Base-by-base conservation (phyloP, 164 flowering plant species). In the Berberis thunbergii region DNA sequence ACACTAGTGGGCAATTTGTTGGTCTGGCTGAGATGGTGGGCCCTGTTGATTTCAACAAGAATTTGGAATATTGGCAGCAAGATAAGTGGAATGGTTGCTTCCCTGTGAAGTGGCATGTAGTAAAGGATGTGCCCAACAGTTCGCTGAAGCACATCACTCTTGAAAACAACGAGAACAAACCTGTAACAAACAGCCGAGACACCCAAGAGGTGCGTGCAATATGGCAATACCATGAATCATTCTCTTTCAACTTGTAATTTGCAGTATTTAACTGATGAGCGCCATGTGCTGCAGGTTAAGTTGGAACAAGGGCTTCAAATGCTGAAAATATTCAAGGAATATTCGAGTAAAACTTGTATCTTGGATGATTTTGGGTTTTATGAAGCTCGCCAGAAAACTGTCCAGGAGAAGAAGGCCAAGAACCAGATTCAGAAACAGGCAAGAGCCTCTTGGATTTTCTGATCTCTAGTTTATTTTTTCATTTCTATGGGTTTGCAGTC, bases 111-210 rank as follows among this genome's bases (percentile, higher is more conserved):
- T 55, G 58, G 58, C 58, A 55, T 41, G 38, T 55, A n/a, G 2
- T 44, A n/a, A 55, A 55, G 39, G 58, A 55, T 39, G 38, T 38
- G 6, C 58, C 58, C 41, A 55, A 55, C 39, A 39, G 58, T 55
- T 13, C 6, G 39, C 38, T 38, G 41, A 6, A 39, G 58, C 58
- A 55, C 74, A 88, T 91, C 13, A 84, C 73, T 26, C 87, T 91
- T 48, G 97, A 85, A 66, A 82, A 88, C 72, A 88, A 91, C 64
- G 93, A 88, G 66, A 86, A 86, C 68, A 90, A 90, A 54, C 95
- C 93, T 46, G 97, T 90, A 41, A 90, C 97, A 4, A 84, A 91
- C 70, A 91, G 96, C 58, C 78, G 96, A 68, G 97, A 91, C 69
- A 81, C 91, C 10, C 96, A 91, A 54, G 96, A 91, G 89, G 97